Conservation (phyloP, 495 filamentous ascomycete genomes). For the Penicillium arizonense region DNA sequence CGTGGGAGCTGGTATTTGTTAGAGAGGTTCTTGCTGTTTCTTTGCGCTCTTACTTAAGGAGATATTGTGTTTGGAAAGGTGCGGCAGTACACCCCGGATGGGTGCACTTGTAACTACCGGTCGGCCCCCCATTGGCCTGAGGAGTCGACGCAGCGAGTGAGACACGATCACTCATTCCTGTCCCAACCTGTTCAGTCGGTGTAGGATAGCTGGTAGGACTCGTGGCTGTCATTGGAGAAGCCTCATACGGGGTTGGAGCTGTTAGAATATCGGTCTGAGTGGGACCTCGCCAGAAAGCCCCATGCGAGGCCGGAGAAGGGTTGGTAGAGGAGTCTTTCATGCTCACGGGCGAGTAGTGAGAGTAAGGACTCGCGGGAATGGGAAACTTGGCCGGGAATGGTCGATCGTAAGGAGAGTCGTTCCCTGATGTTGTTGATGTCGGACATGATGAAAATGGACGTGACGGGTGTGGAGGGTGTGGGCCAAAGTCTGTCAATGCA, state of each 20-base stretch:
- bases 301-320: constrained; percentile 39
- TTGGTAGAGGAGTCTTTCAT: constrained; percentile 37
- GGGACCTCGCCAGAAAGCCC: constrained; percentile 25
- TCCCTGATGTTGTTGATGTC: constrained; percentile 30
- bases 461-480: constrained; percentile 16
- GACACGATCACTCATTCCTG: constrained; percentile 22
- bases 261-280: constrained; percentile 24
- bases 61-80: constrained; percentile 91
- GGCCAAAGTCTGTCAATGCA: constrained; percentile 19
- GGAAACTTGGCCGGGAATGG: constrained; percentile 23
- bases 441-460: constrained; percentile 17
- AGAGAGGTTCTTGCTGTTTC: background rate
- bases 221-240: constrained; percentile 27
- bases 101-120: constrained; percentile 58
- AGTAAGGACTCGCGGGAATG: constrained; percentile 38
- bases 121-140: constrained; percentile 22
- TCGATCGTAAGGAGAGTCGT: constrained; percentile 34
- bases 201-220: constrained; percentile 45
- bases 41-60: constrained; percentile 61
- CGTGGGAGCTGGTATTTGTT: constrained; percentile 72
- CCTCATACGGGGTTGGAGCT: constrained; percentile 27
- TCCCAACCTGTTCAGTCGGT: constrained; percentile 35
- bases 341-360: constrained; percentile 41
- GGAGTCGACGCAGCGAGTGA: constrained; percentile 17
- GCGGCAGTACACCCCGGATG: constrained; percentile 73